A percentile compares a stretch with the other conserved stretches of the same genome.
Evolutionary conservation across 768 basidiomycete genomes (phyloP).

Genomic region (Lanmaoa rubissima): DNA sequence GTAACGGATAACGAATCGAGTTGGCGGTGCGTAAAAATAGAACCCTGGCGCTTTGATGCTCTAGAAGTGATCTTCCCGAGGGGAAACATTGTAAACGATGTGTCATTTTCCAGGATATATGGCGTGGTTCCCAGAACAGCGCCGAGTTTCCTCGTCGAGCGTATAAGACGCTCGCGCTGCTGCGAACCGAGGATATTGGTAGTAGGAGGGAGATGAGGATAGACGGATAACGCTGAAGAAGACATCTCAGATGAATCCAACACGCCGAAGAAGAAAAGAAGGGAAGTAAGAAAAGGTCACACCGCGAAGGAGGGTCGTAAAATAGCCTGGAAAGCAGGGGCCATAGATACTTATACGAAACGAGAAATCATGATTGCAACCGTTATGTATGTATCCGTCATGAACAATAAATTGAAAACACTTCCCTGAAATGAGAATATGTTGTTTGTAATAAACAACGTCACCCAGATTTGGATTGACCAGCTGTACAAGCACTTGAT

Average conservation of each 20-base stretch:
- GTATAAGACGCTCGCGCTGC: slow-evolving; percentile 36
- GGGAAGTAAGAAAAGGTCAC: background rate
- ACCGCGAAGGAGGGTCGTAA: too few species aligned
- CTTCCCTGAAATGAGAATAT: slow-evolving; percentile 13
- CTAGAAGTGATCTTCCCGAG: slow-evolving; percentile 18
- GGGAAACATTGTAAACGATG: slow-evolving; percentile 22
- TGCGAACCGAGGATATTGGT: slow-evolving; percentile 31
- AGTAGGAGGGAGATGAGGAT: slow-evolving; percentile 32
- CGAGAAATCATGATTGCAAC: slow-evolving; percentile 3
- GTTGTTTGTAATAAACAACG: background rate
- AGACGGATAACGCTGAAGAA: slow-evolving; percentile 11
- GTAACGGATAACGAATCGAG: slow-evolving; percentile 21
- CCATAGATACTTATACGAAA: slow-evolving; percentile 6
- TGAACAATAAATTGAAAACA: background rate
- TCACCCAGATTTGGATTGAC: background rate
- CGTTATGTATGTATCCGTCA: too few species aligned
- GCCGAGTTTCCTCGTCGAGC: slow-evolving; percentile 37
- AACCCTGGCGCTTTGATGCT: slow-evolving; percentile 32
- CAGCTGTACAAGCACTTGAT: too few species aligned
- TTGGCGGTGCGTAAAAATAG: slow-evolving; percentile 27
- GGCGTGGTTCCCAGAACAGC: slow-evolving; percentile 38
- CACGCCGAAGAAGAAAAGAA: background rate
- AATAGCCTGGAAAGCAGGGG: background rate
- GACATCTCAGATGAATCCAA: slow-evolving; percentile 23
- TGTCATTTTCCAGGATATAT: slow-evolving; percentile 30